phyloP scores from a whole-genome alignment of 352 stramenopile species.

The Phytophthora quininea region DNA sequence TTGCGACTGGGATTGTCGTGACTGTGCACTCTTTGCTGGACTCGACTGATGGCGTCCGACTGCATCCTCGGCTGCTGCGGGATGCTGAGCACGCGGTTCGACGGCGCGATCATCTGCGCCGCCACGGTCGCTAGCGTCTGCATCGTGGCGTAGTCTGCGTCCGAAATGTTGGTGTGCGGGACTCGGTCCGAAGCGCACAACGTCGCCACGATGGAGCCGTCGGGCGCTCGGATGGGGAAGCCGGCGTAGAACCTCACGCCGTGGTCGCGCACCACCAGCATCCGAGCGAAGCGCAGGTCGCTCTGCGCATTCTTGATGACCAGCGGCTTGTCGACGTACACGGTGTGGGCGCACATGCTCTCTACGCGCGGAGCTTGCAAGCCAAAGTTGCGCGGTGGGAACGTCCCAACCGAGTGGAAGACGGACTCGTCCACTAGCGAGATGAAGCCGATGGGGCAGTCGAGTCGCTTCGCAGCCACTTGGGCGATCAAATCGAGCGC shows the following conservation, averaged over 20 bases:
- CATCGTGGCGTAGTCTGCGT: conserved; percentile 69
- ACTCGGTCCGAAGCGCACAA: conserved; percentile 50
- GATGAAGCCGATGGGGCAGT: conserved; percentile 56
- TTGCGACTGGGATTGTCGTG: background rate
- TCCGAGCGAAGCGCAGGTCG: conserved; percentile 61
- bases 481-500: conserved; percentile 51
- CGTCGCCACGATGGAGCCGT: conserved; percentile 52
- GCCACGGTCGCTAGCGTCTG: conserved; percentile 53
- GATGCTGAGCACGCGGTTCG: conserved; percentile 19
- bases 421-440: conserved; percentile 47
- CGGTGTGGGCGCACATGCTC: conserved; percentile 54
- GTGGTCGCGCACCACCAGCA: conserved; percentile 39
- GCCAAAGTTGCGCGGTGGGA: conserved; percentile 20
- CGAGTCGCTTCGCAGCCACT: conserved; percentile 47
- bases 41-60: conserved; percentile 21
- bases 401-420: conserved; percentile 50
- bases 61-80: conserved; percentile 26
- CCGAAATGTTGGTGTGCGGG: conserved; percentile 54
- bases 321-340: conserved; percentile 61
- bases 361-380: conserved; percentile 36
- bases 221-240: conserved; percentile 51
- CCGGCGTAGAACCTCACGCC: conserved; percentile 62
- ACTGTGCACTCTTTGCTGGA: conserved; percentile 14
- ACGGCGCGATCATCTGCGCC: conserved; percentile 29
- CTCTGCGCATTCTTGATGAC: conserved; percentile 58